Evolutionary conservation across 306 rosid genomes (phyloP), one percentile per base, ranked within the genome.

Genomic region (Fragaria nilgerrensis): DNA sequence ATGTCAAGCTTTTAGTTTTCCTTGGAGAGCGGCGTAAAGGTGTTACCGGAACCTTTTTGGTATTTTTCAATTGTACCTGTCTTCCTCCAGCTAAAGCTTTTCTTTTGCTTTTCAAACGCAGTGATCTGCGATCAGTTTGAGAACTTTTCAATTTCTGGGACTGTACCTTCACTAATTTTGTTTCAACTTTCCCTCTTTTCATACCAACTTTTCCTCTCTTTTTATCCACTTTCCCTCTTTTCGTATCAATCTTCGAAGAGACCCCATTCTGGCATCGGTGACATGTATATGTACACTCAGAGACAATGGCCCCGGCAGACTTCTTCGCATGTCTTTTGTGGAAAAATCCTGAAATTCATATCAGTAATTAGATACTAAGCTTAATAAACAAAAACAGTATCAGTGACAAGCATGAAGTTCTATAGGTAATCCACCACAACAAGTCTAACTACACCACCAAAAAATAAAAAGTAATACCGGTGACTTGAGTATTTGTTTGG

Each of bases 21-120:
- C 97, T 88, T 63, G 96, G 78, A 70, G 99, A 95, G 74, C 99
- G 97, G 17, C 97, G 99, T 55, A 95, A 89, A 71, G 96, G 96
- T 64, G 91, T 83, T 43, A 91, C 44, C 67, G 64, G 77, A 70
- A 84, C 65, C 78, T 83, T 91, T 78, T 86, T 87, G 69, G 79
- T 86, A 70, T 68, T 85, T 78, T 68, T 86, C 68, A 92, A 82
- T 78, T 72, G 82, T 56, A 52, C 77, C 80, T 80, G 84, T 32
- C 53, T 84, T 76, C 86, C 89, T 85, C 85, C 89, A 69, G 82
- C 85, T 49, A 75, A 77, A 63, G 82, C 58, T 71, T 82, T 92
- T 76, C 86, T 92, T 7, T 78, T 81, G 78, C 87, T 82, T 79
- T 79, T 88, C 73, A 80, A 82, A 72, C 85, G 91, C 52, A 68